Conservation (phyloP, 2,329 filamentous ascomycete species). For the Cladophialophora yegresii region DNA sequence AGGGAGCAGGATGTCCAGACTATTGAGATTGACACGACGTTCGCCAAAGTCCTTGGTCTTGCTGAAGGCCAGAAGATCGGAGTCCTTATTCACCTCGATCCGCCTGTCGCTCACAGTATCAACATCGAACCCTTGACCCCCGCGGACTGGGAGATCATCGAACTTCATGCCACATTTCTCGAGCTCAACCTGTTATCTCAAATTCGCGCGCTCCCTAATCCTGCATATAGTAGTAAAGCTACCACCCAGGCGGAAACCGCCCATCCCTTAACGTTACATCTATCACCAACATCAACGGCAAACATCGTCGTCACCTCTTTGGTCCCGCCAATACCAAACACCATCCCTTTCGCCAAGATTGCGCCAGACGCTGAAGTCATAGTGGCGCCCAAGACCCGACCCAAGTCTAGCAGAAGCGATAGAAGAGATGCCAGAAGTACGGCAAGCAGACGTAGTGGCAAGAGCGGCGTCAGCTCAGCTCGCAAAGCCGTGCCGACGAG, state of each 20-base stretch:
- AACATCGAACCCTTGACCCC: conserved; percentile 95
- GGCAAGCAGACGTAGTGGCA: conserved; percentile 73
- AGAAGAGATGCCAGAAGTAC: conserved; percentile 78
- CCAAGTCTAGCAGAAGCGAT: conserved; percentile 63
- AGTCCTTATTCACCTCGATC: conserved; percentile 77
- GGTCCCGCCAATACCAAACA: conserved; percentile 68
- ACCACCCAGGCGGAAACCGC: conserved; percentile 54
- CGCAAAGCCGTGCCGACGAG: conserved; percentile 54
- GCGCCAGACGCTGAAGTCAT: conserved; percentile 94
- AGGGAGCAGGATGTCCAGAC: conserved; percentile 74
- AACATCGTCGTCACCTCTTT: conserved; percentile 84
- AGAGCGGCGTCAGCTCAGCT: conserved; percentile 72
- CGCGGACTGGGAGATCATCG: conserved; percentile 97
- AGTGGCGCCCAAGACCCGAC: conserved; percentile 86
- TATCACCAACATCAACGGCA: conserved; percentile 92
- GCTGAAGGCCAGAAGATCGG: conserved; percentile 76
- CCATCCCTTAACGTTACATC: conserved; percentile 85
- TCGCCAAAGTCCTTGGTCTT: conserved; percentile 75
- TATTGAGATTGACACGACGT: conserved; percentile 84
- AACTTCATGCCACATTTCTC: conserved; percentile 91
- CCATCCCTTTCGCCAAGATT: conserved; percentile 83
- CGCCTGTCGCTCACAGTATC: conserved; percentile 86
- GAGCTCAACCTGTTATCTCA: conserved; percentile 92
- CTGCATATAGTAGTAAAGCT: conserved; percentile 60
- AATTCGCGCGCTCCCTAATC: conserved; percentile 90